phyloP scores from a whole-genome alignment of 148 eudicot genomes.

The Bassia scoparia region DNA sequence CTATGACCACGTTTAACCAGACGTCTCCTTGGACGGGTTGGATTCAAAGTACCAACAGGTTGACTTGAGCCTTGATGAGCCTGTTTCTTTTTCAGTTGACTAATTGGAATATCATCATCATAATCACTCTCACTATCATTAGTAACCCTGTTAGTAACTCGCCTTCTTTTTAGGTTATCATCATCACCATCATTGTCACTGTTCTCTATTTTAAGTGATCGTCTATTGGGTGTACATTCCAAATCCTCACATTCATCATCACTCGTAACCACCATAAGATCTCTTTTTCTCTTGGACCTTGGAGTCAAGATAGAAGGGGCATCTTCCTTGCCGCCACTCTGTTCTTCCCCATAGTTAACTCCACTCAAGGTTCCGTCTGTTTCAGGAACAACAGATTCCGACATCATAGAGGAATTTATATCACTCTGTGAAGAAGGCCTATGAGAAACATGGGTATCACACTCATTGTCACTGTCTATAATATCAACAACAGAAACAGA shows the following conservation, averaged over 20 bases:
- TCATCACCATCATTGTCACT: slow-evolving; percentile 22
- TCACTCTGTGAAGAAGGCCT: slow-evolving; percentile 7
- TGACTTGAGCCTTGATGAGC: slow-evolving; percentile 15
- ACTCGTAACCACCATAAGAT: slow-evolving; percentile 45
- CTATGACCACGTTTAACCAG: slow-evolving; percentile 36
- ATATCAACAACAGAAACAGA: slow-evolving; percentile 31
- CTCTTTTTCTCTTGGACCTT: slow-evolving; percentile 49
- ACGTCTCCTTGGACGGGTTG: slow-evolving; percentile 35
- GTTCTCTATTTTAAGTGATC: slow-evolving; percentile 17
- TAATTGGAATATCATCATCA: slow-evolving; percentile 63
- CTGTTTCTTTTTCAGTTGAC: slow-evolving; percentile 32
- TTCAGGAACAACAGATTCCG: slow-evolving; percentile 2
- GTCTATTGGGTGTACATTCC: slow-evolving; percentile 15
- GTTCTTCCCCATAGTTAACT: slow-evolving; percentile 14
- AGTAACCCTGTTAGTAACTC: neutral
- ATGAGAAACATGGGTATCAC: slow-evolving; percentile 4
- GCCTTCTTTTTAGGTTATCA: slow-evolving; percentile 3
- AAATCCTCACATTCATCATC: slow-evolving; percentile 33
- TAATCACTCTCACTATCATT: slow-evolving; percentile 26
- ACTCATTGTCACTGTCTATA: slow-evolving; percentile 54
- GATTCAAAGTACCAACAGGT: neutral
- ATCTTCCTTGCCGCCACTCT: slow-evolving; percentile 9
- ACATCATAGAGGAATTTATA: neutral
- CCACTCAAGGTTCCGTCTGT: neutral
- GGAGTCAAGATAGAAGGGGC: slow-evolving; percentile 23